Percentiles rank a stretch among this genome's conserved stretches.
Evolutionary conservation across 140 eudicot genomes (phyloP).

Genomic region (Stevia rebaudiana): DNA sequence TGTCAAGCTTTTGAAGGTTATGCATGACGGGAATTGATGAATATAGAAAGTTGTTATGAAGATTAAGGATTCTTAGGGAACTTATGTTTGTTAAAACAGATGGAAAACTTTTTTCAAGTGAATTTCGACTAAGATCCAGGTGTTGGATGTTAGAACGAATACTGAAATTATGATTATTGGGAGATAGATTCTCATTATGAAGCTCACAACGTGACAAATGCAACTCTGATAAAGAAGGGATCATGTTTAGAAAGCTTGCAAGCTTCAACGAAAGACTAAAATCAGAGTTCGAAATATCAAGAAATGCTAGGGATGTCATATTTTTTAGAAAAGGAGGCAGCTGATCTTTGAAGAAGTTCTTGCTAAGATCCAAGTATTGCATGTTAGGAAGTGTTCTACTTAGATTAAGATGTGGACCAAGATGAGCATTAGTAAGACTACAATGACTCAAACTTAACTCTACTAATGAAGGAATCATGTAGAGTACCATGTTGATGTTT

Average conservation of each 20-base stretch:
- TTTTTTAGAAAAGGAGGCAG: background rate
- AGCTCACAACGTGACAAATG: constrained; percentile 1
- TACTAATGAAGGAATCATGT: constrained; percentile 12
- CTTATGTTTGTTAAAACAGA: constrained; percentile 1
- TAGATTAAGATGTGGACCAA: background rate
- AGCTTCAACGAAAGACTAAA: background rate
- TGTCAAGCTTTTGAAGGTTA: constrained; percentile 10
- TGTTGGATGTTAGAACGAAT: background rate
- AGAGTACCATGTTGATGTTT: background rate
- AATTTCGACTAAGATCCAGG: constrained; percentile 4
- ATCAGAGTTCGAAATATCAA: constrained; percentile 8
- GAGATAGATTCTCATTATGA: background rate
- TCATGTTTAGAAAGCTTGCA: background rate
- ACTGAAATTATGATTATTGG: background rate
- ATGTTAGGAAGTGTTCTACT: constrained; percentile 3
- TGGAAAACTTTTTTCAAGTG: background rate
- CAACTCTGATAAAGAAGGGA: background rate
- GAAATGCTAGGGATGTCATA: constrained; percentile 2
- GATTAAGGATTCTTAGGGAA: constrained; percentile 13
- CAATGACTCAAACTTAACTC: background rate
- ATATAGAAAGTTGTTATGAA: background rate
- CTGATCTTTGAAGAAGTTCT: background rate
- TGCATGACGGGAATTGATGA: constrained; percentile 11
- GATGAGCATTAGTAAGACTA: background rate
- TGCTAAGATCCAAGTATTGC: background rate